Conservation (phyloP, 768 basidiomycete genomes). For the Brasilioporus rufonigricans region DNA sequence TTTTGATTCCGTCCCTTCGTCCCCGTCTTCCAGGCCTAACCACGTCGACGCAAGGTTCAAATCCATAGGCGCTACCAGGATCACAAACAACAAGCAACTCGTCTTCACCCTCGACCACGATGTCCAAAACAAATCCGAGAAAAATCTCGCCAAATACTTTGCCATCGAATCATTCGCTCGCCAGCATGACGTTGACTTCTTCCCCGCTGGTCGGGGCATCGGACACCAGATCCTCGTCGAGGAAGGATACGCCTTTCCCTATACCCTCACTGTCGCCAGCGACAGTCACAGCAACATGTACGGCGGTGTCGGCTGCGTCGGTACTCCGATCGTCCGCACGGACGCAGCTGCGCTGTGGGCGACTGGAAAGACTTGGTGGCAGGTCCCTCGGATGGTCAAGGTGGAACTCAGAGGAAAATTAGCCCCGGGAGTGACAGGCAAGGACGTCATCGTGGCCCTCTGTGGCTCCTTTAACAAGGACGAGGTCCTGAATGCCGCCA, state of each 20-base stretch:
- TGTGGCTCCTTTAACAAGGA: constrained; percentile 96
- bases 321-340: constrained; percentile 95
- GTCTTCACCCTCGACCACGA: constrained; percentile 99
- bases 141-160: constrained; percentile 91
- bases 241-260: constrained; percentile 97
- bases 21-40: not conserved
- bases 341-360: constrained; percentile 97
- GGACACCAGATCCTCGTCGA: constrained; percentile 98
- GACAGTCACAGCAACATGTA: constrained; percentile 99
- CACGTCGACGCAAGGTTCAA: constrained; percentile 64
- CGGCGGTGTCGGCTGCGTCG: constrained; percentile 95
- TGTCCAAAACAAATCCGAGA: constrained; percentile 89
- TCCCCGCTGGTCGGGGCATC: constrained; percentile 95
- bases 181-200: constrained; percentile 85
- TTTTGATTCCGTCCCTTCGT: not conserved
- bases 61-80: constrained; percentile 85
- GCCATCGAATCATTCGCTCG: constrained; percentile 90
- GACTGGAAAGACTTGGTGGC: constrained; percentile 99
- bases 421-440: constrained; percentile 89
- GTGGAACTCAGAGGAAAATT: constrained; percentile 86
- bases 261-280: constrained; percentile 92
- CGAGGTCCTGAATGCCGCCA: constrained; percentile 93
- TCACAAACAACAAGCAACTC: constrained; percentile 77
- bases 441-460: constrained; percentile 96
- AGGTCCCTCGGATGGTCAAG: constrained; percentile 94